Conservation (phyloP, 352 stramenopile species). For the Pythium guiyangense region DNA sequence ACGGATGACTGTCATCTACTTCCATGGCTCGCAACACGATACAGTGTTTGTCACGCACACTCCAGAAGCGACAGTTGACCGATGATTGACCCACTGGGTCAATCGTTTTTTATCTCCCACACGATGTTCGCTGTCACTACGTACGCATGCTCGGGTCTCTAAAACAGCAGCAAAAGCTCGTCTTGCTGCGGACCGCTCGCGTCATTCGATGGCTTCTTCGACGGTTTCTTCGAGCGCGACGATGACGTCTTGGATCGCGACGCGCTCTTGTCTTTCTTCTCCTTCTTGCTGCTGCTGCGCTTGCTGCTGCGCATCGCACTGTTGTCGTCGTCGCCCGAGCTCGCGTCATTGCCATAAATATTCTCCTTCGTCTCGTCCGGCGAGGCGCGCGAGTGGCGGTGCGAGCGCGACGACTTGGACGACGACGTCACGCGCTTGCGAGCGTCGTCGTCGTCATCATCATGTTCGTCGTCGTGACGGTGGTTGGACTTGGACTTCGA, state of each 20-base stretch:
- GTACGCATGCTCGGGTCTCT: conserved; percentile 16
- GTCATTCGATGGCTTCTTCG: too few relatives aligned
- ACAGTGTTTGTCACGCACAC: too few relatives aligned
- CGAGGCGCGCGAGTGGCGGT: too few relatives aligned
- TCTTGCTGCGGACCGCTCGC: conserved; percentile 29
- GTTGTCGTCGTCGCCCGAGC: conserved; percentile 31
- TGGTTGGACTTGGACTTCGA: conserved; percentile 31
- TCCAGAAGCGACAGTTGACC: too few relatives aligned
- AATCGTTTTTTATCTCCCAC: background rate
- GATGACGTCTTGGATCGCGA: conserved; percentile 27
- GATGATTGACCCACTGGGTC: background rate
- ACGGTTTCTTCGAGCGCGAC: conserved; percentile 39
- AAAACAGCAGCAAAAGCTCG: conserved; percentile 78
- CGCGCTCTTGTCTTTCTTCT: conserved; percentile 36
- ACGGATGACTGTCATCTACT: too few relatives aligned
- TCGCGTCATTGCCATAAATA: conserved; percentile 39
- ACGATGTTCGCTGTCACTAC: conserved; percentile 1
- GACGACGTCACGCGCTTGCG: conserved; percentile 8
- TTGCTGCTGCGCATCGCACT: conserved; percentile 17
- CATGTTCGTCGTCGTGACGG: conserved; percentile 13
- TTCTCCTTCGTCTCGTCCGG: conserved; percentile 42
- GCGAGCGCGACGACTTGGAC: conserved; percentile 22
- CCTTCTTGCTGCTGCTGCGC: conserved; percentile 20
- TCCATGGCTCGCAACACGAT: too few relatives aligned
- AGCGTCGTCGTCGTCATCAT: conserved; percentile 16